phyloP scores from a whole-genome alignment of 140 eudicot species.

The Flaveria floridana region DNA sequence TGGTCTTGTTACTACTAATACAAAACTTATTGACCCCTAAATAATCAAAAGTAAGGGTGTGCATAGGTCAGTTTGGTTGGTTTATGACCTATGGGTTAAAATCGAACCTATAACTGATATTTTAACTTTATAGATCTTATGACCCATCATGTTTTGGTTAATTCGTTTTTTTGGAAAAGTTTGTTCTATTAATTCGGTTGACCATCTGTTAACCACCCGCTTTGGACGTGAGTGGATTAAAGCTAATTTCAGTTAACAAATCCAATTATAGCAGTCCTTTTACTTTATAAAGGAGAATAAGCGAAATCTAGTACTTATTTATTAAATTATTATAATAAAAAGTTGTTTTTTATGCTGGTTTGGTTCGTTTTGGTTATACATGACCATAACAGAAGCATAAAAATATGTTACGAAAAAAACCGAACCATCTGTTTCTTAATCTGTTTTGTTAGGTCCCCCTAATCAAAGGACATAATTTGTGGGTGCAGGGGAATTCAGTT shows the following conservation, averaged over 20 bases:
- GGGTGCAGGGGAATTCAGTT: conserved; percentile 73
- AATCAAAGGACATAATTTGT: conserved; percentile 1
- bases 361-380: no score
- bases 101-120: neutral
- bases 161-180: neutral
- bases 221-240: neutral
- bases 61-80: neutral
- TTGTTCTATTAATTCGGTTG: neutral
- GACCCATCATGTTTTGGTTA: neutral
- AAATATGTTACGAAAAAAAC: neutral
- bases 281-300: neutral
- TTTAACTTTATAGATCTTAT: neutral
- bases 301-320: neutral
- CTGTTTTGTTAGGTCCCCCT: neutral
- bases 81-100: neutral
- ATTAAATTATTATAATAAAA: no score
- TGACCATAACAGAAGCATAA: neutral
- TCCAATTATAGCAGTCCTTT: neutral
- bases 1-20: neutral
- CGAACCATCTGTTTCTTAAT: neutral
- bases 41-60: neutral
- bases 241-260: neutral
- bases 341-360: no score
- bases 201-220: neutral
- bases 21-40: neutral